These are phyloP conservation scores for Wakefieldia striispora DNA, from an alignment of 768 basidiomycete species.

Conservation along the genomic window DNA sequence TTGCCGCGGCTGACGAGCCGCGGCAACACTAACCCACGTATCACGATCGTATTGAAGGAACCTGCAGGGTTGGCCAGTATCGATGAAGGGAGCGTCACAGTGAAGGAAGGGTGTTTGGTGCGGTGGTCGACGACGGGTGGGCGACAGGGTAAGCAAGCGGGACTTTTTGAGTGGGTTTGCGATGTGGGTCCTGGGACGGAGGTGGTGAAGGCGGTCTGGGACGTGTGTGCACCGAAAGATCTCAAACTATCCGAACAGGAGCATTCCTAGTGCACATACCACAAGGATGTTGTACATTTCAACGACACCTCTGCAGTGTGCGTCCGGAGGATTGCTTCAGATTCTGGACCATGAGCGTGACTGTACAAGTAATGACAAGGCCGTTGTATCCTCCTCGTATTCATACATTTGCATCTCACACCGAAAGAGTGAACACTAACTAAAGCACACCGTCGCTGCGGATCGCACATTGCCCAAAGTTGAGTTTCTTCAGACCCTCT, in stretches of 20 bases:
- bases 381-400: too few species aligned
- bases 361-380: too few species aligned
- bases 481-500: conserved; percentile 55
- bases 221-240: conserved; percentile 25
- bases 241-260: conserved; percentile 14
- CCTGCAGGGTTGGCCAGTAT: conserved; percentile 24
- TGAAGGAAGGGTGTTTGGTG: conserved; percentile 13
- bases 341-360: too few species aligned
- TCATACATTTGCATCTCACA: too few species aligned
- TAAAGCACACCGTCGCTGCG: conserved; percentile 59
- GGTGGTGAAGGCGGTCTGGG: conserved; percentile 28
- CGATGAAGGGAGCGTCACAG: conserved; percentile 8
- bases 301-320: too few species aligned
- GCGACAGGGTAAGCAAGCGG: conserved; percentile 18
- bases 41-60: conserved; percentile 28
- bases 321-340: too few species aligned
- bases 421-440: neutral
- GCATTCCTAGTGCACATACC: neutral
- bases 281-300: too few species aligned
- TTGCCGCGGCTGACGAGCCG: too few species aligned
- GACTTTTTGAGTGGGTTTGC: conserved; percentile 32
- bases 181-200: conserved; percentile 21
- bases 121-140: conserved; percentile 21
- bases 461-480: conserved; percentile 66
- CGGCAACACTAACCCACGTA: too few species aligned